Evolutionary conservation across 129 eudicot genomes (phyloP), one percentile per base, ranked within the genome.

Genomic region (Silybum marianum): DNA sequence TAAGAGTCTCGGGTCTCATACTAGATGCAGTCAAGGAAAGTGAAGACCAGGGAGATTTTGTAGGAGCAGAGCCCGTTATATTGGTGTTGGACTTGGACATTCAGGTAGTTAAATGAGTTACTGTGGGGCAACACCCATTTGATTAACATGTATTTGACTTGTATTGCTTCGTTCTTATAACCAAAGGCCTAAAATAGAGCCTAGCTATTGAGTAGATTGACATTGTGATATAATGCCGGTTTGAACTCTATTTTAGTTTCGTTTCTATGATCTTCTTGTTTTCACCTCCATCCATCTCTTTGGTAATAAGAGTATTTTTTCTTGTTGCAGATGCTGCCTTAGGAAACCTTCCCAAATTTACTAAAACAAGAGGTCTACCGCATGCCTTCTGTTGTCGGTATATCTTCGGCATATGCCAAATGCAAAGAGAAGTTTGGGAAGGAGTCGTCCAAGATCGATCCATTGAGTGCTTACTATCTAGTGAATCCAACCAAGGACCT

Each of bases 291-390:
- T 60, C 67, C 60, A 48, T 48, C 19, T 60, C 8, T 60, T 60
- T 60, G 24, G 22, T 60, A n/a, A 60, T 60, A 60, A 18, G 67
- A 60, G 23, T 2, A 60, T 18, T 13, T 2, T 30, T 19, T 48
- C 3, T 32, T 73, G 76, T 23, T 71, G 51, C 98, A 93, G 99
- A 95, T 93, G 98, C 91, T 96, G 58, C 98, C 98, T 16, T 93
- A 97, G 97, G 99, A 96, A 90, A 91, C 73, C 85, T 74, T 96
- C 9, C 98, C 98, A 16, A 39, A 90, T 40, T 54, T 96, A 85
- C 88, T 93, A 74, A 86, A 88, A 71, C 88, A 88, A 68, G 97
- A 96, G 82, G 93, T 96, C 69, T 96, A 96, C 39, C 95, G 98
- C 30, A 93, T 93, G 97, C 97, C 98, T 24, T 91, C 98, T 24